Evolutionary conservation across 2,329 filamentous ascomycete genomes (phyloP).

Genomic region (Colletotrichum abscissum): DNA sequence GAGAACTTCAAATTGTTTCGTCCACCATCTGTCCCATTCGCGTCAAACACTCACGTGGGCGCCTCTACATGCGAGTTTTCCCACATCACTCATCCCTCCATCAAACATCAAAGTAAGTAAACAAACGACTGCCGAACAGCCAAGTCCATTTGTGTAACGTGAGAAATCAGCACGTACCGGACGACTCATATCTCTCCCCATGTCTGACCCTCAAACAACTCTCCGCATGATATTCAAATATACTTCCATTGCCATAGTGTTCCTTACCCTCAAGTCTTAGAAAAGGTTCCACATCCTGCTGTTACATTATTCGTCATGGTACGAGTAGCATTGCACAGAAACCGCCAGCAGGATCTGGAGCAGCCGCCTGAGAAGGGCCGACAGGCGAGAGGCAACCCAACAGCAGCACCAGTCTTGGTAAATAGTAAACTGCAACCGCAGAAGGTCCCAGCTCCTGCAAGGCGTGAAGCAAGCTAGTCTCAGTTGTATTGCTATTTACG

Average conservation of each 20-base stretch:
- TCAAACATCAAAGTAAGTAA: neutral
- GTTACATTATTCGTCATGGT: neutral
- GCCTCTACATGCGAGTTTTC: neutral
- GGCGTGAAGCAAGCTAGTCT: neutral
- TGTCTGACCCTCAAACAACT: neutral
- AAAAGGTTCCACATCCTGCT: neutral
- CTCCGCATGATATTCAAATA: neutral
- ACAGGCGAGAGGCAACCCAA: neutral
- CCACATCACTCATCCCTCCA: neutral
- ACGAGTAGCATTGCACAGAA: neutral
- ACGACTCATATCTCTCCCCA: neutral
- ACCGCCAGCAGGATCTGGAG: slow-evolving; percentile 1
- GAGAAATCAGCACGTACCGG: neutral
- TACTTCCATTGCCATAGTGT: neutral
- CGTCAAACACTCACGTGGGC: neutral
- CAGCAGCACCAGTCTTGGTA: neutral
- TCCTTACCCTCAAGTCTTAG: neutral
- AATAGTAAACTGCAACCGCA: neutral
- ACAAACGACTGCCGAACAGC: neutral
- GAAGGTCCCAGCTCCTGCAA: neutral
- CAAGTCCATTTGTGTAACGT: neutral
- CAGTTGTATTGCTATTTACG: neutral
- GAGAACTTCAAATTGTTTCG: too few relatives aligned
- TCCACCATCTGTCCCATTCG: too few relatives aligned
- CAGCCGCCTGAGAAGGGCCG: neutral